phyloP scores from a whole-genome alignment of 2,329 filamentous ascomycete species.

The Alternaria ventricosa region DNA sequence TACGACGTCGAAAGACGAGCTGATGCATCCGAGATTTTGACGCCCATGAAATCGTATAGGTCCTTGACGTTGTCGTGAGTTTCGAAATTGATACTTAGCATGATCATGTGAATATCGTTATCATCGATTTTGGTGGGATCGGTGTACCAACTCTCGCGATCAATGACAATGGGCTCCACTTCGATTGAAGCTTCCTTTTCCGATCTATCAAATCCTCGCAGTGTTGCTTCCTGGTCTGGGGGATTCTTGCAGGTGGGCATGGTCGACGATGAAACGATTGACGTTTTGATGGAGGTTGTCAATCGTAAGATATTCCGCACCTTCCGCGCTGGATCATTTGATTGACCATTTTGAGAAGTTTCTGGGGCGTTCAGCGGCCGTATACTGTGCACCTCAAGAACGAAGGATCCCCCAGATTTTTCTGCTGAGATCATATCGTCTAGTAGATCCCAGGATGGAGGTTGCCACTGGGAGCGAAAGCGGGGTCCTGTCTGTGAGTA shows the following conservation, averaged over 20 bases:
- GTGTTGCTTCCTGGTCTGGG: slow-evolving; percentile 1
- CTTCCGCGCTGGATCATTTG: background rate
- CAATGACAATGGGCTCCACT: slow-evolving; percentile 27
- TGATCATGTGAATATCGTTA: slow-evolving; percentile 14
- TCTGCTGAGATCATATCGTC: slow-evolving; percentile 35
- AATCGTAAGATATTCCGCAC: slow-evolving; percentile 8
- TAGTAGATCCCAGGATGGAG: slow-evolving; percentile 25
- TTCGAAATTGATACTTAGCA: slow-evolving; percentile 29
- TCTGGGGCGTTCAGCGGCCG: background rate
- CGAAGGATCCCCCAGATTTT: slow-evolving; percentile 23
- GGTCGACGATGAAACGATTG: slow-evolving; percentile 8
- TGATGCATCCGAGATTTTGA: background rate
- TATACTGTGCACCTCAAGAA: slow-evolving; percentile 25
- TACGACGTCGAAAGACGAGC: slow-evolving; percentile 34
- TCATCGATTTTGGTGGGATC: background rate
- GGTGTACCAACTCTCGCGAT: slow-evolving; percentile 13
- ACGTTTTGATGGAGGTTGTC: slow-evolving; percentile 6
- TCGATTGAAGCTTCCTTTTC: slow-evolving; percentile 5
- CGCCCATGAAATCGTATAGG: slow-evolving; percentile 33
- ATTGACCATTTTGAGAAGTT: background rate
- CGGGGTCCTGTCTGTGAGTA: background rate
- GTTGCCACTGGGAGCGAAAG: slow-evolving; percentile 29
- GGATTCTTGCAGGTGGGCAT: background rate
- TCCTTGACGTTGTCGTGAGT: slow-evolving; percentile 24
- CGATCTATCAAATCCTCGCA: slow-evolving; percentile 5